phyloP scores from a whole-genome alignment of 768 basidiomycete genomes.

The Omphalotus guepiniiformis region DNA sequence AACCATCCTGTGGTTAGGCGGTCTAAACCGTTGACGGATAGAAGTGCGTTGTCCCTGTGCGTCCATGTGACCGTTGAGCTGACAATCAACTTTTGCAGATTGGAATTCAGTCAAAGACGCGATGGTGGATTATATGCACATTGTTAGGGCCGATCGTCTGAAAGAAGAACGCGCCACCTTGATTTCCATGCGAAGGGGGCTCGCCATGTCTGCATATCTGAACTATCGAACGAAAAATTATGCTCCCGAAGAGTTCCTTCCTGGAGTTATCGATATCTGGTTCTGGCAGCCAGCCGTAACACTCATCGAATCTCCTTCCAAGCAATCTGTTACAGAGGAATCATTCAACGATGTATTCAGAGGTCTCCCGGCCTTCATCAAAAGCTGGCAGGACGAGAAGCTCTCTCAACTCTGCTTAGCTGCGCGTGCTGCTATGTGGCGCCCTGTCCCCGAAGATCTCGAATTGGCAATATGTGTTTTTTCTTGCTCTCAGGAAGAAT shows the following conservation, averaged over 20 bases:
- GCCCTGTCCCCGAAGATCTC: background rate
- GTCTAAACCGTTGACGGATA: slow-evolving; percentile 10
- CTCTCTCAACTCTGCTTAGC: background rate
- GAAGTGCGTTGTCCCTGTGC: slow-evolving; percentile 7
- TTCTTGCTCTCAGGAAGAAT: slow-evolving; percentile 16
- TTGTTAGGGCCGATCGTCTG: slow-evolving; percentile 8
- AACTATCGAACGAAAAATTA: slow-evolving; percentile 17
- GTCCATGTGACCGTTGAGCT: background rate
- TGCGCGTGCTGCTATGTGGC: background rate
- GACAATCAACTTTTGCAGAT: background rate
- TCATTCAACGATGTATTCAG: slow-evolving; percentile 12
- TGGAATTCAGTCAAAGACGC: background rate
- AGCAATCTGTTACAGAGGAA: background rate
- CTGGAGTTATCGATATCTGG: slow-evolving; percentile 2
- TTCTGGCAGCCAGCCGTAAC: slow-evolving; percentile 7
- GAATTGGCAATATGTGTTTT: slow-evolving; percentile 25
- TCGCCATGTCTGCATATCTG: slow-evolving; percentile 19
- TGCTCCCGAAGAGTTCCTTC: slow-evolving; percentile 8
- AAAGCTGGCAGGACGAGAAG: slow-evolving; percentile 7
- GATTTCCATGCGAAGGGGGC: slow-evolving; percentile 15
- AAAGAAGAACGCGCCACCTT: slow-evolving; percentile 18
- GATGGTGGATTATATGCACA: background rate
- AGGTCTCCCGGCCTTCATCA: slow-evolving; percentile 3
- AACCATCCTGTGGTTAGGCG: slow-evolving; percentile 13
- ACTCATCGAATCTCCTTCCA: slow-evolving; percentile 15